These are phyloP conservation scores for Cubamyces sp. DNA, from an alignment of 768 basidiomycete genomes.

Conservation along the genomic window DNA sequence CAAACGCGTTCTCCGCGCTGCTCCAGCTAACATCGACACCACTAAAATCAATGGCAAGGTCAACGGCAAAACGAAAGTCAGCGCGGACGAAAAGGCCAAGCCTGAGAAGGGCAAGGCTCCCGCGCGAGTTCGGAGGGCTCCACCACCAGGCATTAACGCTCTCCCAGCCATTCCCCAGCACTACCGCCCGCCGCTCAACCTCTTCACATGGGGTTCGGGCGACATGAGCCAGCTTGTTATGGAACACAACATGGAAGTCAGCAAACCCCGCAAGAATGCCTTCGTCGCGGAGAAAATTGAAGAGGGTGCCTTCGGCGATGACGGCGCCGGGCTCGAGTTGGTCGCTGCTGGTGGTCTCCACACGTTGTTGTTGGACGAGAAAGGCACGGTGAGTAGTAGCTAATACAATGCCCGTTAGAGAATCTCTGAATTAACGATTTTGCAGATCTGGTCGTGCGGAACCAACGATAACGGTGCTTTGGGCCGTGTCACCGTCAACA, in stretches of 20 bases:
- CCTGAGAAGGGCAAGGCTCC: slow-evolving; percentile 20
- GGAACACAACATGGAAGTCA: slow-evolving; percentile 69
- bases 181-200: slow-evolving; percentile 64
- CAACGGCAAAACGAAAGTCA: slow-evolving; percentile 22
- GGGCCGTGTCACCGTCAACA: slow-evolving; percentile 71
- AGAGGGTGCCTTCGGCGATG: slow-evolving; percentile 69
- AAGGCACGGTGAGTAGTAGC: slow-evolving; percentile 72
- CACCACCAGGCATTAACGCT: slow-evolving; percentile 47
- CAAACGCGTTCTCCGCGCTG: slow-evolving; percentile 25
- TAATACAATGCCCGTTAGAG: slow-evolving; percentile 5
- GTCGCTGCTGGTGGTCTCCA: slow-evolving; percentile 89
- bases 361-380: slow-evolving; percentile 85
- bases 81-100: slow-evolving; percentile 16
- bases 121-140: slow-evolving; percentile 15
- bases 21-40: slow-evolving; percentile 20
- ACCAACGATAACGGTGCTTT: slow-evolving; percentile 90
- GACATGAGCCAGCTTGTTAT: slow-evolving; percentile 97
- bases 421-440: not conserved
- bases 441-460: slow-evolving; percentile 82
- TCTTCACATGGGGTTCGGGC: slow-evolving; percentile 90
- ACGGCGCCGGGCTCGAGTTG: slow-evolving; percentile 78
- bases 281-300: slow-evolving; percentile 81
- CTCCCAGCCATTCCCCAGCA: slow-evolving; percentile 62
- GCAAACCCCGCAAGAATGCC: slow-evolving; percentile 73
- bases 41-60: slow-evolving; percentile 7